Conservation (phyloP, 2,329 filamentous ascomycete genomes). For the Colletotrichum sublineola region DNA sequence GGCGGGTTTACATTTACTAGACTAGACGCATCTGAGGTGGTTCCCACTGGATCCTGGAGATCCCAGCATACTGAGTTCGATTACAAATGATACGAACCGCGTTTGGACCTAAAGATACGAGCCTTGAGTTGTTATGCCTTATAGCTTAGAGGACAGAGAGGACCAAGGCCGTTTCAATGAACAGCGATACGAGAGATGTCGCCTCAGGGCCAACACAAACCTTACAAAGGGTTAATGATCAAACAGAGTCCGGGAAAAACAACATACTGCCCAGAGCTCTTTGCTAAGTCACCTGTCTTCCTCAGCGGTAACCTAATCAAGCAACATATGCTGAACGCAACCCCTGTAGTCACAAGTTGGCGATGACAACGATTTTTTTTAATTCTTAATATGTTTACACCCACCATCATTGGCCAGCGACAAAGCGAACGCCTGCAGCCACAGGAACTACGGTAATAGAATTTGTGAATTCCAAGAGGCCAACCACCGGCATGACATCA, state of each 20-base stretch:
- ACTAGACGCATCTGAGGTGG: not conserved
- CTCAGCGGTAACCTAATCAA: no score
- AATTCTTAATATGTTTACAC: not conserved
- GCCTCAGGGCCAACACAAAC: not conserved
- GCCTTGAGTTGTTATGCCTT: not conserved
- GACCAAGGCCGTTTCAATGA: not conserved
- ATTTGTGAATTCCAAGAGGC: not conserved
- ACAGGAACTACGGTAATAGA: not conserved
- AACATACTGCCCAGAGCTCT: not conserved
- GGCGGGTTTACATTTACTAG: not conserved
- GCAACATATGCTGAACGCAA: not conserved
- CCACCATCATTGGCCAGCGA: not conserved
- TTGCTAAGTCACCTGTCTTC: not conserved
- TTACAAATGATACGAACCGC: not conserved
- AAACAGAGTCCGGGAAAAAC: not conserved
- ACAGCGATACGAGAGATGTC: no score
- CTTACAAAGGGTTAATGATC: not conserved
- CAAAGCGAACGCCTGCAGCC: not conserved
- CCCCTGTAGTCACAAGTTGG: not conserved
- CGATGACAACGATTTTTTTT: not conserved
- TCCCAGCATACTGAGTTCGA: not conserved
- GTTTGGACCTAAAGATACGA: not conserved
- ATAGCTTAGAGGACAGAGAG: not conserved
- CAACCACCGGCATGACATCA: no score
- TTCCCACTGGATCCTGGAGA: conserved; percentile 1